These are phyloP conservation scores for Suillus subalutaceus DNA, from an alignment of 768 basidiomycete species.

Conservation along the genomic window DNA sequence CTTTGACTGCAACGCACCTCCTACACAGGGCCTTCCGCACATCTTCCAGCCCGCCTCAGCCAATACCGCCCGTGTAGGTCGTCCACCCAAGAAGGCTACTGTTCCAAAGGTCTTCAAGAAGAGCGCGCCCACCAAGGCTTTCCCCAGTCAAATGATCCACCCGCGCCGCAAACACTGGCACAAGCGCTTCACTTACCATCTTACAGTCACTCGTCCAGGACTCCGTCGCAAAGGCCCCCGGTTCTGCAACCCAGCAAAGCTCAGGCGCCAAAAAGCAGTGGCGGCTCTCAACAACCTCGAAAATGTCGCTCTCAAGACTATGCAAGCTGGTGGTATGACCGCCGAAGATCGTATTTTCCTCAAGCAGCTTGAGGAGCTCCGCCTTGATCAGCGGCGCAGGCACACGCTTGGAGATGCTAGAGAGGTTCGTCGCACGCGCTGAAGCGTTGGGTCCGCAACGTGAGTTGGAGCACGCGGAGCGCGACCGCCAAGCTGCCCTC, in stretches of 20 bases:
- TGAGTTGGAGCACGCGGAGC: slow-evolving; percentile 18
- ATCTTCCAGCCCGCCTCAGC: neutral
- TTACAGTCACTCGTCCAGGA: slow-evolving; percentile 4
- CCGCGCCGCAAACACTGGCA: slow-evolving; percentile 20
- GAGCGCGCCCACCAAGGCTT: neutral
- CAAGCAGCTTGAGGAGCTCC: slow-evolving; percentile 23
- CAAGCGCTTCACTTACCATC: slow-evolving; percentile 22
- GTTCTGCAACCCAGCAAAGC: slow-evolving; percentile 3
- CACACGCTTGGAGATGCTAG: slow-evolving; percentile 26
- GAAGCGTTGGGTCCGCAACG: slow-evolving; percentile 17
- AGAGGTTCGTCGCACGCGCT: slow-evolving; percentile 26
- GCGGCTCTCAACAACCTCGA: slow-evolving; percentile 12
- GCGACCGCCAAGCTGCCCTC: slow-evolving; percentile 22
- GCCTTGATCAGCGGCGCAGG: slow-evolving; percentile 14
- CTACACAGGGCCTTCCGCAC: slow-evolving; percentile 13
- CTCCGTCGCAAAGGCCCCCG: slow-evolving; percentile 12
- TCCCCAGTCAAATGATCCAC: neutral
- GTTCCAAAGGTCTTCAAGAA: slow-evolving; percentile 2
- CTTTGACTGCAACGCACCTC: slow-evolving; percentile 16
- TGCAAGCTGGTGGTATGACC: slow-evolving; percentile 20
- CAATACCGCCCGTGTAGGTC: neutral
- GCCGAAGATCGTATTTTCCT: slow-evolving; percentile 29
- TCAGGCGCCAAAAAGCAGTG: neutral
- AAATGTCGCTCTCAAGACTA: slow-evolving; percentile 13
- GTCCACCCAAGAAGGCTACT: neutral